Percentiles rank a stretch among this genome's conserved stretches.
These are phyloP conservation scores for Simplicillium aogashimaense DNA, from an alignment of 2,329 filamentous ascomycete genomes.

Conservation along the genomic window DNA sequence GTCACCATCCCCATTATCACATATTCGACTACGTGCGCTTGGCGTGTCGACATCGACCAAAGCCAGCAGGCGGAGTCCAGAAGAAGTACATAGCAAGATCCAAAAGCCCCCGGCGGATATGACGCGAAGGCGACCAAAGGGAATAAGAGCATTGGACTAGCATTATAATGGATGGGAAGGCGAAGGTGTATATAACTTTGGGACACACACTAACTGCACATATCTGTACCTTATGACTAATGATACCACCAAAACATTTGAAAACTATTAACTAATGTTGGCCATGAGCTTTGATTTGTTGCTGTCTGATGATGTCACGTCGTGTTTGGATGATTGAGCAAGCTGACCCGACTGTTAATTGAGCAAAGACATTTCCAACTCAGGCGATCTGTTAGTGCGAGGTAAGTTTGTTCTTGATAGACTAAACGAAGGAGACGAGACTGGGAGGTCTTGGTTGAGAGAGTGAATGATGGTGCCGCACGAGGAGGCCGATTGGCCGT, in stretches of 20 bases:
- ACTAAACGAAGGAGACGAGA: no score
- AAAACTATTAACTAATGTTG: not conserved
- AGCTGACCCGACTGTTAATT: not conserved
- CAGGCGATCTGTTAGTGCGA: no score
- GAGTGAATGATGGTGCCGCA: no score
- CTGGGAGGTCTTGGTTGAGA: no score
- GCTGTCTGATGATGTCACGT: no score
- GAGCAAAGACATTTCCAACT: no score
- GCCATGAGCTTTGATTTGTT: not conserved
- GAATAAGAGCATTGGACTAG: constrained; percentile 30
- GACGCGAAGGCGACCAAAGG: constrained; percentile 27
- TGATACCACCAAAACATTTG: constrained; percentile 1
- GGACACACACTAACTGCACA: constrained; percentile 20
- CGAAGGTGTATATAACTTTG: constrained; percentile 28
- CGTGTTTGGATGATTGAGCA: not conserved
- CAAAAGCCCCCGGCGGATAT: constrained; percentile 34
- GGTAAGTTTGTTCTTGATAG: no score
- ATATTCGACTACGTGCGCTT: constrained; percentile 16
- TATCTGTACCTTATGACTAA: constrained; percentile 13
- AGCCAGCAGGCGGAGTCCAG: constrained; percentile 27
- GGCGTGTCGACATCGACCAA: constrained; percentile 8
- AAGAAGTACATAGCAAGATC: constrained; percentile 34
- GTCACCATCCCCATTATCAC: constrained; percentile 24
- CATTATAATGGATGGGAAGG: constrained; percentile 13
- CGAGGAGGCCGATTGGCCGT: no score